phyloP scores from a whole-genome alignment of 1,139 yeast genomes.

The Zygosaccharomyces pseudobailii region DNA sequence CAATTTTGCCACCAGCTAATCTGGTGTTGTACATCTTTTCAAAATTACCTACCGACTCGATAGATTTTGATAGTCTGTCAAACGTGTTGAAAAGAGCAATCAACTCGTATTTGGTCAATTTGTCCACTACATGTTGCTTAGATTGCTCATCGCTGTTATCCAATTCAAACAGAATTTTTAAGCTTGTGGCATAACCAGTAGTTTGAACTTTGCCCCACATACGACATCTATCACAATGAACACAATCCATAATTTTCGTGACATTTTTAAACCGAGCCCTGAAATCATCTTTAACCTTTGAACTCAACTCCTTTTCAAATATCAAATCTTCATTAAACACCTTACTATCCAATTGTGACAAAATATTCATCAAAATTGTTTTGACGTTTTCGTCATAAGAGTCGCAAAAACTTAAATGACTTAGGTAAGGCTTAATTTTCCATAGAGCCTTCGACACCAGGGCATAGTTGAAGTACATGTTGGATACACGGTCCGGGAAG shows the following conservation, averaged over 20 bases:
- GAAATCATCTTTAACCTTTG: conserved; percentile 63
- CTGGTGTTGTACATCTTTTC: conserved; percentile 47
- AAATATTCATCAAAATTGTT: conserved; percentile 38
- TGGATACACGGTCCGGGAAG: conserved; percentile 82
- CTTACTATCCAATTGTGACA: conserved; percentile 43
- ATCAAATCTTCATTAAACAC: conserved; percentile 53
- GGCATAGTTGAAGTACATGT: conserved; percentile 89
- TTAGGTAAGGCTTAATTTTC: conserved; percentile 50
- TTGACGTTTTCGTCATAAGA: conserved; percentile 48
- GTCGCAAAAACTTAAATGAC: conserved; percentile 46
- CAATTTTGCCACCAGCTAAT: conserved; percentile 20
- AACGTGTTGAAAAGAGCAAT: conserved; percentile 89
- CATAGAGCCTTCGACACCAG: conserved; percentile 76
- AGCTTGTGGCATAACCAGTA: conserved; percentile 94
- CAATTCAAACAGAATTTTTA: conserved; percentile 81
- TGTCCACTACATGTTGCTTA: conserved; percentile 40
- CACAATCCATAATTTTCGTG: conserved; percentile 94
- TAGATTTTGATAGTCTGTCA: conserved; percentile 83
- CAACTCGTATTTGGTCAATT: conserved; percentile 75
- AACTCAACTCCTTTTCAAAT: conserved; percentile 46
- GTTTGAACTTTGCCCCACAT: conserved; percentile 98
- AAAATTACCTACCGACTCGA: conserved; percentile 69
- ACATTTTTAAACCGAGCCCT: conserved; percentile 82
- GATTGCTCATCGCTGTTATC: conserved; percentile 39
- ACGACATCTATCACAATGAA: conserved; percentile 95